Conservation (phyloP, 495 filamentous ascomycete species). For the Penicillium arizonense region DNA sequence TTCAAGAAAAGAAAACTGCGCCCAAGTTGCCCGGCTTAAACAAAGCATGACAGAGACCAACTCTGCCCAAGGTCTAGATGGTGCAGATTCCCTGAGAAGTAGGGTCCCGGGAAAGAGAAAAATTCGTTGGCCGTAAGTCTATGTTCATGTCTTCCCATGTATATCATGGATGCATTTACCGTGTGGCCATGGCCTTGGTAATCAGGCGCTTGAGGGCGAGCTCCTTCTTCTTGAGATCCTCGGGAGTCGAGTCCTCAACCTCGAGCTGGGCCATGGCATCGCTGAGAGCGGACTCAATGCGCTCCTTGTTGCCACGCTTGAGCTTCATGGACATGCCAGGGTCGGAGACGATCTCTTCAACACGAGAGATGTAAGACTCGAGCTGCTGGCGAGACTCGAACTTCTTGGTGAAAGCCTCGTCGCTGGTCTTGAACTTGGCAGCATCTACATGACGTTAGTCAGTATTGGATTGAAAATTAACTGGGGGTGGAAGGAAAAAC, state of each 20-base stretch:
- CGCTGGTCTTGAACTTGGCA: slow-evolving; percentile 96
- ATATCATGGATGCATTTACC: slow-evolving; percentile 52
- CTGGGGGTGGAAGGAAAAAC: slow-evolving; percentile 19
- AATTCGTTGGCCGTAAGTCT: slow-evolving; percentile 21
- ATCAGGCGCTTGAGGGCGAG: slow-evolving; percentile 95
- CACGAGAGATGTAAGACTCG: slow-evolving; percentile 97
- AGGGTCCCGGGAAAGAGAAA: slow-evolving; percentile 12
- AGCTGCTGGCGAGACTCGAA: slow-evolving; percentile 99
- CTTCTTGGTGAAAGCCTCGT: slow-evolving; percentile 98
- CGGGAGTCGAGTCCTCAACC: slow-evolving; percentile 81
- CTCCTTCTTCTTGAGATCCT: slow-evolving; percentile 99
- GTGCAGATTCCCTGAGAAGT: slow-evolving; percentile 18
- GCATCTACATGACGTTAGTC: slow-evolving; percentile 58
- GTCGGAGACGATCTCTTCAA: slow-evolving; percentile 98
- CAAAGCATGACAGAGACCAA: slow-evolving; percentile 27
- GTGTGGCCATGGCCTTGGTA: slow-evolving; percentile 93
- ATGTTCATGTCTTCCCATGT: slow-evolving; percentile 21
- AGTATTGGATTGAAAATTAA: slow-evolving; percentile 9
- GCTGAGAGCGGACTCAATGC: slow-evolving; percentile 91
- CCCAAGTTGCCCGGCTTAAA: slow-evolving; percentile 32
- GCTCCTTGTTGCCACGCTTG: slow-evolving; percentile 98
- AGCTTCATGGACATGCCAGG: slow-evolving; percentile 93
- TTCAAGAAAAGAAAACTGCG: slow-evolving; percentile 33
- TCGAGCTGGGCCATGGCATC: slow-evolving; percentile 87
- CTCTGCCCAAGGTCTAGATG: slow-evolving; percentile 23